A percentile compares a stretch with the other conserved stretches of the same genome.
Evolutionary conservation across 2,329 filamentous ascomycete species (phyloP).

Genomic region (Colletotrichum sansevieriae): DNA sequence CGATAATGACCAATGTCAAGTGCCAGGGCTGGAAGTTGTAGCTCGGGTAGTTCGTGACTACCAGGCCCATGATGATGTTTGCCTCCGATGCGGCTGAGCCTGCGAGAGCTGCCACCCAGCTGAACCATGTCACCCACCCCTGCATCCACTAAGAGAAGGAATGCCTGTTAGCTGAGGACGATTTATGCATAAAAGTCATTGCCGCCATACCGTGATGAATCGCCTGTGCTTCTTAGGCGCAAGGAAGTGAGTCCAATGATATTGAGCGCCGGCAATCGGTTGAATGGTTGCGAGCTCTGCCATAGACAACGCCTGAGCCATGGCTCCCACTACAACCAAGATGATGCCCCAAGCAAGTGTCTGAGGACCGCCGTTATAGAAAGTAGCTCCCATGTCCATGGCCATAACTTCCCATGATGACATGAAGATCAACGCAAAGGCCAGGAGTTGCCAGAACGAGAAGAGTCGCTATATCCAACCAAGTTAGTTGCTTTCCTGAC

Average conservation of each 20-base stretch:
- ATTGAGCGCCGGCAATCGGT: constrained; percentile 44
- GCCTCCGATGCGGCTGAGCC: constrained; percentile 36
- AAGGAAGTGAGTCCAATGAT: constrained; percentile 43
- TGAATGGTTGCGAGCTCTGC: constrained; percentile 45
- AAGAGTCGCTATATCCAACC: constrained; percentile 19
- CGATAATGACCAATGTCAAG: constrained; percentile 37
- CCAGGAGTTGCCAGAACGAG: constrained; percentile 36
- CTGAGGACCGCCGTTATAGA: constrained; percentile 38
- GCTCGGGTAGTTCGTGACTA: constrained; percentile 35
- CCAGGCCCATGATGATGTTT: constrained; percentile 39
- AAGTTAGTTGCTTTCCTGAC: background rate
- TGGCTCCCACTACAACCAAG: constrained; percentile 35
- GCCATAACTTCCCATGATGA: constrained; percentile 40
- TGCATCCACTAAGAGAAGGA: constrained; percentile 31
- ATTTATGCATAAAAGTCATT: background rate
- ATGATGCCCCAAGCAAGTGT: constrained; percentile 38
- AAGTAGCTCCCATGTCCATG: constrained; percentile 38
- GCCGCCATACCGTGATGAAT: constrained; percentile 30
- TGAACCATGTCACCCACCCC: constrained; percentile 39
- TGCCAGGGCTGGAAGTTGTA: constrained; percentile 39
- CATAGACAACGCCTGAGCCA: constrained; percentile 41
- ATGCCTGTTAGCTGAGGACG: background rate
- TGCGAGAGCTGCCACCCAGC: constrained; percentile 38
- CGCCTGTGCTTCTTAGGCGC: constrained; percentile 34
- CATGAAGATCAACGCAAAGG: constrained; percentile 39